A percentile compares a stretch with the other conserved stretches of the same genome.
Conservation (phyloP, 2,329 filamentous ascomycete genomes). For the Claviceps sp. region DNA sequence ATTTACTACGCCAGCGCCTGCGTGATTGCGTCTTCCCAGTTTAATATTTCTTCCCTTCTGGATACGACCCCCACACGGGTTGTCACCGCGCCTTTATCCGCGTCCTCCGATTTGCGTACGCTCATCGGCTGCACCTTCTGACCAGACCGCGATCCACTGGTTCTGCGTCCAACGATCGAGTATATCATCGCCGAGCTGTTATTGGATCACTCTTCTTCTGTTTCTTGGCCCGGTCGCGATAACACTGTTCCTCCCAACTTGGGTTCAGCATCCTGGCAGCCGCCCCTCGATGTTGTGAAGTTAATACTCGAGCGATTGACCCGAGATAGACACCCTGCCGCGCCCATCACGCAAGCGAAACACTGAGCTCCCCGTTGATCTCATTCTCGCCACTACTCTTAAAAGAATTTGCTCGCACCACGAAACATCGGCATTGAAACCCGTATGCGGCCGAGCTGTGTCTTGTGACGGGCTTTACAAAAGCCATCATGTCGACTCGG, state of each 20-base stretch:
- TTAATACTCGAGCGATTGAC: constrained; percentile 9
- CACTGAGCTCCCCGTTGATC: too few species aligned
- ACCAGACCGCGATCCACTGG: neutral
- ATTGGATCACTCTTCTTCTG: neutral
- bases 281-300: constrained; percentile 9
- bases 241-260: neutral
- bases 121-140: neutral
- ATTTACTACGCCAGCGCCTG: neutral
- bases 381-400: too few species aligned
- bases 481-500: constrained; percentile 35
- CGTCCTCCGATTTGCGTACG: neutral
- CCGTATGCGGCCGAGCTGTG: constrained; percentile 6
- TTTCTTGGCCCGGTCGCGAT: neutral
- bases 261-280: constrained; percentile 2
- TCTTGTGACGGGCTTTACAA: constrained; percentile 4
- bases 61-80: neutral
- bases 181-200: neutral
- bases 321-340: constrained; percentile 8
- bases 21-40: neutral
- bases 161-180: neutral
- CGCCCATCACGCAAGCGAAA: neutral
- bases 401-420: too few species aligned
- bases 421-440: too few species aligned
- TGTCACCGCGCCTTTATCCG: neutral
- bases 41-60: neutral